These are phyloP conservation scores for Candida dajiaensis DNA, from an alignment of 805 yeast species.

Conservation along the genomic window DNA sequence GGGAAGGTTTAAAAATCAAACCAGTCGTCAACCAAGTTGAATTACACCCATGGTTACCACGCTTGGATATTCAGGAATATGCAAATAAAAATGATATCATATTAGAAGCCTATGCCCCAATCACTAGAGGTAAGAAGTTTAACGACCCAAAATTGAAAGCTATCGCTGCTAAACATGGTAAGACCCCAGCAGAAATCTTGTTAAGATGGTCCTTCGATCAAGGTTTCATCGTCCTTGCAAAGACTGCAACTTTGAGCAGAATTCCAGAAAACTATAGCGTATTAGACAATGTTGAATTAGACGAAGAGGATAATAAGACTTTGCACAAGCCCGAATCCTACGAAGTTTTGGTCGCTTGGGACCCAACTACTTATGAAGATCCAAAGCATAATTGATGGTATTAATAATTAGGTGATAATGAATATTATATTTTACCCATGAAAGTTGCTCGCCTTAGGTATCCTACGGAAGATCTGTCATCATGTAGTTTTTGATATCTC, in stretches of 20 bases:
- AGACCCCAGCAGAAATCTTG: constrained; percentile 15
- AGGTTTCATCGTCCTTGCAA: constrained; percentile 19
- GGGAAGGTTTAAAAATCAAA: constrained; percentile 46
- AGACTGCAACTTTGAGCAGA: constrained; percentile 16
- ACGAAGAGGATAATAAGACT: constrained; percentile 16
- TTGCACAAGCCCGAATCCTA: constrained; percentile 16
- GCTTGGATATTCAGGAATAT: constrained; percentile 55
- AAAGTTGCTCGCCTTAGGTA: constrained; percentile 12
- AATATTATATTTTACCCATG: constrained; percentile 5
- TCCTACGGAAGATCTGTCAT: constrained; percentile 2
- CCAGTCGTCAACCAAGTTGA: constrained; percentile 80
- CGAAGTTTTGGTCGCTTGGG: constrained; percentile 18
- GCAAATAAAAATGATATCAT: constrained; percentile 49
- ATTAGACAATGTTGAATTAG: constrained; percentile 20
- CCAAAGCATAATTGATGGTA: neutral
- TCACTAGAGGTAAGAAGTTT: constrained; percentile 56
- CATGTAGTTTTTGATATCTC: neutral
- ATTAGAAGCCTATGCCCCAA: constrained; percentile 77
- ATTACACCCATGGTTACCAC: constrained; percentile 78
- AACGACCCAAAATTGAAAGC: constrained; percentile 45
- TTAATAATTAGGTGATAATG: neutral
- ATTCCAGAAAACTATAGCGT: constrained; percentile 14
- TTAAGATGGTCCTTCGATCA: constrained; percentile 20
- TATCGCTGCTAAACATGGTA: constrained; percentile 39
- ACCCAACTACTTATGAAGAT: constrained; percentile 13